Evolutionary conservation across 2,329 filamentous ascomycete species (phyloP).

Genomic region (Xylariaceae sp.): DNA sequence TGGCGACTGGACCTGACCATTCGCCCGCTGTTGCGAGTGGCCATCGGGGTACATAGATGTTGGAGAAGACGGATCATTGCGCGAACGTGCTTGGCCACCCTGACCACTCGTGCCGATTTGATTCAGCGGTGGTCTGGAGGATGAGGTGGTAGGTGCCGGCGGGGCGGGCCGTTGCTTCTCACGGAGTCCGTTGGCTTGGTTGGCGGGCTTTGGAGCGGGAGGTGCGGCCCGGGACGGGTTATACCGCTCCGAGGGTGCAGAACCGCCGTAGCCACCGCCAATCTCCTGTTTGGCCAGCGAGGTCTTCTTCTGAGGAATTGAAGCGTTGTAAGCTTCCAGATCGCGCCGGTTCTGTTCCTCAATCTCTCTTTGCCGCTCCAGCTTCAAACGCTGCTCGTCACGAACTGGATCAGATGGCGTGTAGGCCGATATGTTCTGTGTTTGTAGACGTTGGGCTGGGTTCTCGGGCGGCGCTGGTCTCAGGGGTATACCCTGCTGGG

Average conservation of each 20-base stretch:
- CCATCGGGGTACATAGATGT: slow-evolving; percentile 54
- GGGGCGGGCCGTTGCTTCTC: slow-evolving; percentile 75
- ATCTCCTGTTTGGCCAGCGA: slow-evolving; percentile 87
- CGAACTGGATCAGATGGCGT: slow-evolving; percentile 45
- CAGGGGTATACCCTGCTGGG: slow-evolving; percentile 42
- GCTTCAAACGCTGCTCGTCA: slow-evolving; percentile 58
- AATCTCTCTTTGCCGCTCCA: slow-evolving; percentile 51
- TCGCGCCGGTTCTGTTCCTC: slow-evolving; percentile 69
- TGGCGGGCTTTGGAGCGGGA: slow-evolving; percentile 60
- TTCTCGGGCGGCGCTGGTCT: slow-evolving; percentile 43
- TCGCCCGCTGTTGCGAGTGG: slow-evolving; percentile 44
- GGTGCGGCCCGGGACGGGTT: slow-evolving; percentile 83
- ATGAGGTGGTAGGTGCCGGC: slow-evolving; percentile 50
- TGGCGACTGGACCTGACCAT: slow-evolving; percentile 41
- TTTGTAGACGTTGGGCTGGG: slow-evolving; percentile 47
- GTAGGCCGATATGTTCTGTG: slow-evolving; percentile 53
- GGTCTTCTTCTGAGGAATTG: slow-evolving; percentile 72
- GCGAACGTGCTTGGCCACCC: slow-evolving; percentile 36
- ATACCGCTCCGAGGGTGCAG: slow-evolving; percentile 59
- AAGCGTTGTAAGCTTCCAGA: slow-evolving; percentile 83
- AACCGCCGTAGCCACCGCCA: slow-evolving; percentile 51
- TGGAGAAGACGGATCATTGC: slow-evolving; percentile 44
- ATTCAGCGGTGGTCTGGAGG: slow-evolving; percentile 43
- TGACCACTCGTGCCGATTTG: slow-evolving; percentile 44
- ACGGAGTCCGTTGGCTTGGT: slow-evolving; percentile 50